Percentiles rank a stretch among this genome's conserved stretches.
Evolutionary conservation across 352 stramenopile genomes (phyloP).

Genomic region (Pythium grandisporangium): DNA sequence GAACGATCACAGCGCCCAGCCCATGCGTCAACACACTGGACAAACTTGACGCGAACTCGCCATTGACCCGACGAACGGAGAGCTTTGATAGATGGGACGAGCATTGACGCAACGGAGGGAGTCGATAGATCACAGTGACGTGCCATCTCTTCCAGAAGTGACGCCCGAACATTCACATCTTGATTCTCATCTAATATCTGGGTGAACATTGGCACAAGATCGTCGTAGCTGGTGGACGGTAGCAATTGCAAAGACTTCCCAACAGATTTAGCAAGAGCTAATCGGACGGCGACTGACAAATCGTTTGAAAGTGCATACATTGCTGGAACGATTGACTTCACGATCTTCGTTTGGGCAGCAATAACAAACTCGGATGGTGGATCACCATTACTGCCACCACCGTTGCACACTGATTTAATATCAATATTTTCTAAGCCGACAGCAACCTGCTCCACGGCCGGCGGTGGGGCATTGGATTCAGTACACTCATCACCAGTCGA

Average conservation of each 20-base stretch:
- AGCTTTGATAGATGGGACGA: conserved; percentile 59
- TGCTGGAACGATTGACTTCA: conserved; percentile 65
- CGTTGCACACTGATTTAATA: no score
- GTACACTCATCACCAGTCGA: neutral
- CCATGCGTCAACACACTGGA: conserved; percentile 79
- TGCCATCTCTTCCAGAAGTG: conserved; percentile 76
- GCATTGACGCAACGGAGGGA: conserved; percentile 54
- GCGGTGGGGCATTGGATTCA: neutral
- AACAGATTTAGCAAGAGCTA: conserved; percentile 66
- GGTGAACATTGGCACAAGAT: conserved; percentile 76
- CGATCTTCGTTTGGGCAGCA: conserved; percentile 69
- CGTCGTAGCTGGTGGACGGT: conserved; percentile 56
- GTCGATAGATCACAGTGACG: conserved; percentile 61
- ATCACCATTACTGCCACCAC: conserved; percentile 7
- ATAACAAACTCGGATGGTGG: conserved; percentile 28
- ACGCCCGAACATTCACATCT: conserved; percentile 67
- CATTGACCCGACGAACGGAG: conserved; percentile 62
- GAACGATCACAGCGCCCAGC: conserved; percentile 52
- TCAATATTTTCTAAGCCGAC: conserved; percentile 19
- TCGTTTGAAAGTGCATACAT: conserved; percentile 74
- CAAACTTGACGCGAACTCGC: conserved; percentile 80
- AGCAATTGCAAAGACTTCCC: conserved; percentile 67
- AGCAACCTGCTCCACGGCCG: conserved; percentile 12
- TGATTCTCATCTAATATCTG: conserved; percentile 78
- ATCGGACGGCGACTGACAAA: conserved; percentile 63